Evolutionary conservation across 352 stramenopile genomes (phyloP), one percentile per base, ranked within the genome.

Genomic region (Phytophthora hybrid): DNA sequence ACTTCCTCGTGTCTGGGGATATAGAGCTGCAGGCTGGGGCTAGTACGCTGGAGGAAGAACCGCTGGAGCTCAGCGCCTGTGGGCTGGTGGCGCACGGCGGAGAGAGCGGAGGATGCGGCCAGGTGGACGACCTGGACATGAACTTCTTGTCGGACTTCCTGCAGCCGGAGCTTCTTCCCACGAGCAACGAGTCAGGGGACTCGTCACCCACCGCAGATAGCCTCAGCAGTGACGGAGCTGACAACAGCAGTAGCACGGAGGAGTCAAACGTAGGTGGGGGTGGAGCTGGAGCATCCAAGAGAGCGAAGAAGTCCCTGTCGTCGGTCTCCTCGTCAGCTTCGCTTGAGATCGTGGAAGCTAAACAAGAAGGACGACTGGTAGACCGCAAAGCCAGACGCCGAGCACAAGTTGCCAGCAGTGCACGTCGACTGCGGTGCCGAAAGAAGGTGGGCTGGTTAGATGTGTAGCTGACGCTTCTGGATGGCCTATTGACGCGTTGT

Each of bases 341-440:
- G 11, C 44, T 51, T n/a, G 68, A 74, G 31, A 14, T 59, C 1
- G 47, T 62, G 5, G 60, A 74, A 31, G 53, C 51, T 29, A 34
- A 81, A 14, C n/a, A 56, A 23, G 55, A 73, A 46, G 44, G 21
- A 19, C 10, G 23, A 34, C 1, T 54, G 8, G 31, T 70, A 2
- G 79, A 87, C 11, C 80, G 78, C 64, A 83, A 81, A 23, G 74
- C 72, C 7, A 77, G 76, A 66, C 81, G 79, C 3, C 61, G 81
- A 54, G 74, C 81, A 32, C 81, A 89, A 31, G 72, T 89, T 23
- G 81, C 79, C 5, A 87, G 74, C 58, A 89, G 81, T 64, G 78
- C 79, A 8, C 81, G 79, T 6, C 79, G 81, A 34, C 79, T 87
- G 46, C 79, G 81, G 13, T 81, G 69, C n/a, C 79, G 77, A 59